Evolutionary conservation across 2,329 filamentous ascomycete species (phyloP), one percentile per base, ranked within the genome.

Genomic region (Ampelomyces quisqualis): DNA sequence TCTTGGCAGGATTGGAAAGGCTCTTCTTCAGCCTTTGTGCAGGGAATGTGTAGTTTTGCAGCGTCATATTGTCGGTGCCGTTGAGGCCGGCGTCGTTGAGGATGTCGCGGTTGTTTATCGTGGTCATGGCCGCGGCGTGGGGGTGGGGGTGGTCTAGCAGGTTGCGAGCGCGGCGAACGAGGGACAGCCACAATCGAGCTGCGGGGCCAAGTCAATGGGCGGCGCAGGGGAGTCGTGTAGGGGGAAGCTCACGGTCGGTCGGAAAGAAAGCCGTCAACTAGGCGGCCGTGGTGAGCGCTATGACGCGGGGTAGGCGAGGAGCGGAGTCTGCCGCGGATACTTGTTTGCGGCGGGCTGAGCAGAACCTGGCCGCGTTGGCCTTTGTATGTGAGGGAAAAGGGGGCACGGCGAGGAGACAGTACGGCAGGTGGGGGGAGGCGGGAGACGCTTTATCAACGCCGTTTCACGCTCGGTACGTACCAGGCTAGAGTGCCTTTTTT

Each of bases 21-120:
- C 72, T 72, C 48, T 73, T 76, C 65, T 76, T 75, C 35, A 87
- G 74, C 15, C 82, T 74, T 53, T 79, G 72, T 15, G 74, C 72
- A 7, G 84, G 84, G 56, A 87, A 86, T 43, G 68, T 69, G 70
- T 86, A 86, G 55, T 68, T 67, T 45, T 70, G 65, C 50, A 75
- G 58, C 17, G 65, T 60, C 61, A 64, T 60, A 38, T 52, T 52
- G 29, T 60, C 51, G 14, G 51, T 44, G 38, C 49, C 50, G 37
- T 55, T 55, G 43, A 65, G 52, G 7, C 51, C 55, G 27, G 56
- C 53, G 40, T 56, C 51, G 40, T 49, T 49, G 28, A 52, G 29
- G 15, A 53, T 48, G 28, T 60, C 49, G 43, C 37, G 48, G 34
- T 55, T 53, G 6, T 39, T 24, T 28, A 41, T 50, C 19, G 62